Conservation (phyloP, 768 basidiomycete genomes). For the Hericium coralloides region DNA sequence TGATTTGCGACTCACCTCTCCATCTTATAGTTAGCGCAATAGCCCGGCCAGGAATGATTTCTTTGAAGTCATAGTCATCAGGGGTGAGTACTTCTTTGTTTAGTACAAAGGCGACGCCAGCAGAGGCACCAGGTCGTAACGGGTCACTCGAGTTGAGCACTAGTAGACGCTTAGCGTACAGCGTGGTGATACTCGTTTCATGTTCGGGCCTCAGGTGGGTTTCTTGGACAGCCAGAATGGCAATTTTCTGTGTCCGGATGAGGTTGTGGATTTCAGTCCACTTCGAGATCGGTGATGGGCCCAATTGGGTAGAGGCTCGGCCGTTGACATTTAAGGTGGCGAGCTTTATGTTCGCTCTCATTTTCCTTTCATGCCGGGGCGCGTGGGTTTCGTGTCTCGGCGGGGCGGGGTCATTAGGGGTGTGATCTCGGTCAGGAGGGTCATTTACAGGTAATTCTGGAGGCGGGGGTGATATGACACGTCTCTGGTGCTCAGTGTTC, state of each 20-base stretch:
- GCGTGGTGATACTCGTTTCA: neutral
- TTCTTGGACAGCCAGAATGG: constrained; percentile 1
- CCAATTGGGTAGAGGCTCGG: neutral
- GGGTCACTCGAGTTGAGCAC: neutral
- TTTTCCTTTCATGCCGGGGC: too few relatives aligned
- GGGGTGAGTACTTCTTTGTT: neutral
- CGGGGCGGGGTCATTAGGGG: too few relatives aligned
- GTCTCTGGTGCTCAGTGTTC: too few relatives aligned
- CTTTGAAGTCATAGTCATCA: too few relatives aligned
- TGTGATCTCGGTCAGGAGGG: too few relatives aligned
- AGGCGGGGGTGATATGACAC: too few relatives aligned
- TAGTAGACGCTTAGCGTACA: neutral
- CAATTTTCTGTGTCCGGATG: neutral
- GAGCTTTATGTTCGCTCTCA: neutral
- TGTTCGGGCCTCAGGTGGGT: neutral
- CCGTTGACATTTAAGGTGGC: constrained; percentile 1
- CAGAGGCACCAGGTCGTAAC: neutral
- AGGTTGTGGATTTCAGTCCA: neutral
- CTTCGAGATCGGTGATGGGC: neutral
- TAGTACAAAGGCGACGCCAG: neutral
- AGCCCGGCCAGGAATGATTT: constrained; percentile 11
- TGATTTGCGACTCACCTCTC: constrained; percentile 2
- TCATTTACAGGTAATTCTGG: too few relatives aligned
- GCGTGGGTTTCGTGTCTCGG: too few relatives aligned
- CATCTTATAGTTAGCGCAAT: constrained; percentile 9